These are phyloP conservation scores for Trametes cingulata DNA, from an alignment of 768 basidiomycete genomes.

Conservation along the genomic window DNA sequence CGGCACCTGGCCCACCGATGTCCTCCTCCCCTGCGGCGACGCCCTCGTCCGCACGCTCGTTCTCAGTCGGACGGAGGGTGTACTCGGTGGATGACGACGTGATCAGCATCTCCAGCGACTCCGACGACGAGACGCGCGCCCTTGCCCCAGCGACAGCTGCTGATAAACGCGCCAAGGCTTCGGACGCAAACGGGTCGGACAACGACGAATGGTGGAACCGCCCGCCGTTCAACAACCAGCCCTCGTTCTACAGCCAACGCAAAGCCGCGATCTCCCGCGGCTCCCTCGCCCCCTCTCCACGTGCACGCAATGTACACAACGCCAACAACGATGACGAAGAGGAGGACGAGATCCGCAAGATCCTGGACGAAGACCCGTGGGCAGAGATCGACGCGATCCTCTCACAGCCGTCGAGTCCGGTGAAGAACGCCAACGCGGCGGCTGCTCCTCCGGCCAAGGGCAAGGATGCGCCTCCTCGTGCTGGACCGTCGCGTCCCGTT, in stretches of 20 bases:
- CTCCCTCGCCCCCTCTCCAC: neutral
- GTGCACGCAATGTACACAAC: too few species aligned
- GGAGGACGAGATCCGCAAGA: neutral
- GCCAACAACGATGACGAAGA: too few species aligned
- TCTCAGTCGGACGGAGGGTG: neutral
- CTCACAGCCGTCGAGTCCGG: neutral
- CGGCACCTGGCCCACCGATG: neutral
- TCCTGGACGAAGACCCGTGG: neutral
- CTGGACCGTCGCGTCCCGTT: neutral
- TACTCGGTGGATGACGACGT: neutral
- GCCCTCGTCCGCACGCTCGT: neutral
- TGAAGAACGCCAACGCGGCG: too few species aligned
- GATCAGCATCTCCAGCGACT: slow-evolving; percentile 11
- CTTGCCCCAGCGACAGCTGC: too few species aligned
- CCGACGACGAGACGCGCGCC: neutral
- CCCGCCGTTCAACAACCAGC: slow-evolving; percentile 2
- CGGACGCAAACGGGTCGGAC: too few species aligned
- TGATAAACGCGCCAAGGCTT: too few species aligned
- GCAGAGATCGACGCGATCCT: neutral
- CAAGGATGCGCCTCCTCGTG: neutral
- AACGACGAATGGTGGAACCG: neutral
- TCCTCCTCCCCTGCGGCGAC: neutral
- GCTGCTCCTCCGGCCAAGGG: too few species aligned
- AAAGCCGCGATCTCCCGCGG: neutral
- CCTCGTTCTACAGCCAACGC: slow-evolving; percentile 5